Base-by-base conservation (phyloP, 148 eudicot species). In the Polygonum maritimum region DNA sequence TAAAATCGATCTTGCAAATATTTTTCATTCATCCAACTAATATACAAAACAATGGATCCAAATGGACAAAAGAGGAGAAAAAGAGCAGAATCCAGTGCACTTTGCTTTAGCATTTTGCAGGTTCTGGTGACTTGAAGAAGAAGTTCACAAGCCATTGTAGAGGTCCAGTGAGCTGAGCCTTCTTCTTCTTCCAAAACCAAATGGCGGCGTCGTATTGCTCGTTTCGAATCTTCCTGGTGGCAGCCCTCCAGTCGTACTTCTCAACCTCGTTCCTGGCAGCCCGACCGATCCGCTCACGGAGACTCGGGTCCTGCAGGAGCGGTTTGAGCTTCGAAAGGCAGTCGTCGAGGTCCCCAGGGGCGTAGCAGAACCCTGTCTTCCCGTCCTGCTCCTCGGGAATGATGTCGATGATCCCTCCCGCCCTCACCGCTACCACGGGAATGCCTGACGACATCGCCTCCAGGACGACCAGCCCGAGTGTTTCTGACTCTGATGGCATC, bases 381-480 rank as follows among this genome's bases (percentile, higher is more conserved):
- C 96, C 92, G 70, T 95, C 89, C 7, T 88, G 90, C 13, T 91
- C 90, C 48, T 87, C 88, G 1, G 97, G 91, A 16, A 92, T 88
- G 62, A 95, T 95, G 73, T 95, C 97, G 2, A 91, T 88, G 76
- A 95, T 87, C 31, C 99, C 99, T 41, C 99, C 97, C 0, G 99
- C 99, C 21, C 99, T 91, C 33, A 92, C 94, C 76, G 92, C 91
- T 70, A 95, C 94, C 14, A 95, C 99, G 0, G 97, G 97, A n/a
- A 92, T 83, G 5, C 99, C 99, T 0, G 94, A 92, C 62, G 97
- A 92, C 99, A 95, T 95, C 75, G 99, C 94, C 78, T 95, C 99
- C 71, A 92, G 83, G 3, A 95, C 99, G 0, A 92, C 96, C 1
- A 84, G 88, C 16, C 96, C 99, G 0, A 95, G 90, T 0, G 97